A percentile compares a stretch with the other conserved stretches of the same genome.
These are phyloP conservation scores for Podaxis sp. DNA, from an alignment of 768 basidiomycete genomes.

Conservation along the genomic window DNA sequence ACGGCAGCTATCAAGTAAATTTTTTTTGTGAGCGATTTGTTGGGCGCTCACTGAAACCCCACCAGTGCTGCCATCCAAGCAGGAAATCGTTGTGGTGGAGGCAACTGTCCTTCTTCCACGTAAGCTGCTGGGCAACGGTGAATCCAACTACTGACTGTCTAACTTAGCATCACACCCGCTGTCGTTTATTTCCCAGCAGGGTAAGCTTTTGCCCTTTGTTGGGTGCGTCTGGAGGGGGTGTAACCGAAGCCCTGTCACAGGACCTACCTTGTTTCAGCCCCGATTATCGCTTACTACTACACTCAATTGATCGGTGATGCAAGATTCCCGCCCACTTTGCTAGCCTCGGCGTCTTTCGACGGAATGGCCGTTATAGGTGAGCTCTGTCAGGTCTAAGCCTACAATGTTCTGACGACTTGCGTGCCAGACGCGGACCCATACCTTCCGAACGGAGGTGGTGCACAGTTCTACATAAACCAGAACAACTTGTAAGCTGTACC, in stretches of 20 bases:
- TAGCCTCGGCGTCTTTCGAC: conserved; percentile 58
- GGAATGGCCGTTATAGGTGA: conserved; percentile 78
- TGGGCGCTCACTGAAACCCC: neutral
- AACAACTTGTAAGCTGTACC: conserved; percentile 61
- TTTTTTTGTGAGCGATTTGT: neutral
- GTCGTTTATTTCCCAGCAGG: conserved; percentile 78
- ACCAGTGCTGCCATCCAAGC: conserved; percentile 62
- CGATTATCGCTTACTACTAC: conserved; percentile 75
- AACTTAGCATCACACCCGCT: conserved; percentile 60
- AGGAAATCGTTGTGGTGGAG: conserved; percentile 59
- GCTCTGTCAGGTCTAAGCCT: conserved; percentile 6
- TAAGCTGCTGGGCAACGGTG: conserved; percentile 25
- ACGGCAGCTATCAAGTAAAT: conserved; percentile 71
- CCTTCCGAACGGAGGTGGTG: conserved; percentile 56
- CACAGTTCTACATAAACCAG: conserved; percentile 63
- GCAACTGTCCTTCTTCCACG: conserved; percentile 61
- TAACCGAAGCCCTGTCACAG: conserved; percentile 30
- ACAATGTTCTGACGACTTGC: neutral
- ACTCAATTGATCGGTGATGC: conserved; percentile 80
- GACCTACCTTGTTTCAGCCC: conserved; percentile 63
- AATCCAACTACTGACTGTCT: neutral
- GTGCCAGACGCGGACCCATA: conserved; percentile 71
- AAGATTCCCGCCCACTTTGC: conserved; percentile 61
- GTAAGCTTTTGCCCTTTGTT: conserved; percentile 33
- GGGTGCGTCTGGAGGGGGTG: neutral